Base-by-base conservation (phyloP, 176 grass and related monocot genomes). In the Zea luxurians region DNA sequence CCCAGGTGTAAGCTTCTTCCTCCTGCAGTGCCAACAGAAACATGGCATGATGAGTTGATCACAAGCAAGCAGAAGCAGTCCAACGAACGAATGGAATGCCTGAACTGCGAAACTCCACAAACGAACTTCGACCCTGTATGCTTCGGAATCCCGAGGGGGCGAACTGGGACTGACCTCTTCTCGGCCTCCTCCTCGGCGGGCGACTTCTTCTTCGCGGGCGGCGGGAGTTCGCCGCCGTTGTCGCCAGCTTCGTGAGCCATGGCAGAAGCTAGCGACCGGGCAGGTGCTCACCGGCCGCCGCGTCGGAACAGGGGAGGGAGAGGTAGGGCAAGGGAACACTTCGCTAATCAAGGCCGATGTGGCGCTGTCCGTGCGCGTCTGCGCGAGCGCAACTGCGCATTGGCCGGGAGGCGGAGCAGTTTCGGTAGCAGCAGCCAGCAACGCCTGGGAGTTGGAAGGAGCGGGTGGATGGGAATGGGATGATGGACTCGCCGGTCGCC, bases 1-100 rank as follows among this genome's bases (percentile, higher is more conserved):
- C 87, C 92, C 95, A 35, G 89, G 89, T 47, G 80, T 92, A 55
- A 98, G 77, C 76, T 94, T 98, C 84, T 83, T 77, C 63, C 91
- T 98, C 95, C 95, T 98, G 70, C 64, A 67, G 43, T 10, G 43
- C 62, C 38, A 61, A 52, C 35, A 54, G 48, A 61, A 47, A 77
- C 57, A 70, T 18, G 36, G 44, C 37, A 64, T 73, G 6, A 11
- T 34, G 0, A 18, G 15, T 0, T 8, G 15, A 64, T 4, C 16
- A 72, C 76, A 55, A 46, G 37, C 46, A 41, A 43, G 16, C 2
- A 16, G 12, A 10, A 66, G 38, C 61, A n/a, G 70, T 10, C 37
- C 35, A 35, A 75, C 42, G 18, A 57, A 44, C n/a, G 2, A n/a
- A 55, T 0, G 7, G 17, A 10, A 4, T 1, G 66, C 6, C n/a